These are phyloP conservation scores for Melaleuca alternifolia DNA, from an alignment of 345 rosid genomes.

Conservation along the genomic window DNA sequence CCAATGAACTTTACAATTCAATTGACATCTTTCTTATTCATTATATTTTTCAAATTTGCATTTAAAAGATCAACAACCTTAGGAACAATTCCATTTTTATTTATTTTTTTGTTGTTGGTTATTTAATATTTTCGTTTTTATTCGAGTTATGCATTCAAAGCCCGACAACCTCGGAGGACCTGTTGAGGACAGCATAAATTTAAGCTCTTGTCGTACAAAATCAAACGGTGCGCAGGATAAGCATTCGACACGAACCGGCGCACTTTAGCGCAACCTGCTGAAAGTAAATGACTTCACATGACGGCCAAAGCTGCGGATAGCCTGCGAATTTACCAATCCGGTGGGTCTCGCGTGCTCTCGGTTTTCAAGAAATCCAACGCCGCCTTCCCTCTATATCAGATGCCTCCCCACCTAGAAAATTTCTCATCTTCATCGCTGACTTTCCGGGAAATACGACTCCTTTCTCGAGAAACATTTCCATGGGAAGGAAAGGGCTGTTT, in stretches of 20 bases:
- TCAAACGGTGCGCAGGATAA: not conserved
- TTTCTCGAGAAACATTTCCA: not conserved
- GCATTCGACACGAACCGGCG: not conserved
- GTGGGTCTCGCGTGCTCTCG: not conserved
- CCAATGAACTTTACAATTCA: not conserved
- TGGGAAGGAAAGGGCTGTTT: slow-evolving; percentile 35
- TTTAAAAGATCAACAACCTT: not conserved
- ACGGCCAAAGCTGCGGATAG: not conserved
- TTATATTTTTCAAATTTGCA: not conserved
- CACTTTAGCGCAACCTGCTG: not conserved
- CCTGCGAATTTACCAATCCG: not conserved
- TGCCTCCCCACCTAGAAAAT: not conserved
- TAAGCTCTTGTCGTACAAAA: not conserved
- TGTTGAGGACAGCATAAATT: not conserved
- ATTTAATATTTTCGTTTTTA: not conserved
- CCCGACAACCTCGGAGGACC: not conserved
- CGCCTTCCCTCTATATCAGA: not conserved
- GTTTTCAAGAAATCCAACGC: not conserved
- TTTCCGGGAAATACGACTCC: not conserved
- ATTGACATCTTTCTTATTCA: not conserved
- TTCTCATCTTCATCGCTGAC: not conserved
- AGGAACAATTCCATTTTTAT: not conserved
- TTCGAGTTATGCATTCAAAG: not conserved
- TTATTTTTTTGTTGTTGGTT: not conserved
- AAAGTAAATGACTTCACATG: not conserved